phyloP scores from a whole-genome alignment of 371 early-diverging fungal species.

The Cokeromyces recurvatus region DNA sequence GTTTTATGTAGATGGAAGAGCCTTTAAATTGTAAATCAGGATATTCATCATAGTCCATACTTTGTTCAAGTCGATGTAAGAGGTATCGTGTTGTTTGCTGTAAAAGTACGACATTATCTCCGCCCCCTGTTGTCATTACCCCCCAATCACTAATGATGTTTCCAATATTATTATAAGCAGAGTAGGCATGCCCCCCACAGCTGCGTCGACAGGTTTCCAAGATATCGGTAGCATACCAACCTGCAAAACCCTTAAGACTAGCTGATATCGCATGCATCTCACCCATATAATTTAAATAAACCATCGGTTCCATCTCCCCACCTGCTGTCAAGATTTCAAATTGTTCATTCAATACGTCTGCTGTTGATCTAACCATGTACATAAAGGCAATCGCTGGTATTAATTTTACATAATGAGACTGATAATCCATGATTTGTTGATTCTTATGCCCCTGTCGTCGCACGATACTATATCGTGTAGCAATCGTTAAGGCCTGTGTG shows the following conservation, averaged over 20 bases:
- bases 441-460: slow-evolving; percentile 64
- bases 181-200: slow-evolving; percentile 62
- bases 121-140: slow-evolving; percentile 70
- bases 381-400: slow-evolving; percentile 57
- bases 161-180: slow-evolving; percentile 64
- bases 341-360: slow-evolving; percentile 21
- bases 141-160: slow-evolving; percentile 61
- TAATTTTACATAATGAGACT: slow-evolving; percentile 55
- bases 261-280: slow-evolving; percentile 63
- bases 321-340: slow-evolving; percentile 32
- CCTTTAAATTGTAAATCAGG: slow-evolving; percentile 34
- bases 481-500: slow-evolving; percentile 59
- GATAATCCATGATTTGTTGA: slow-evolving; percentile 69
- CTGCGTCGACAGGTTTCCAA: slow-evolving; percentile 56
- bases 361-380: slow-evolving; percentile 38
- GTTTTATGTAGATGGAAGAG: slow-evolving; percentile 25
- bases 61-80: slow-evolving; percentile 19
- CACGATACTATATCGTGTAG: slow-evolving; percentile 62
- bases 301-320: slow-evolving; percentile 38
- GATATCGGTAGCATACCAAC: slow-evolving; percentile 59
- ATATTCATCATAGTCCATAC: slow-evolving; percentile 20
- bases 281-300: slow-evolving; percentile 49
- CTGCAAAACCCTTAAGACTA: slow-evolving; percentile 47
- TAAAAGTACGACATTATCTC: slow-evolving; percentile 65
- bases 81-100: slow-evolving; percentile 51